Evolutionary conservation across 352 stramenopile genomes (phyloP), one percentile per base, ranked within the genome.

Genomic region (Pythium apleroticum): DNA sequence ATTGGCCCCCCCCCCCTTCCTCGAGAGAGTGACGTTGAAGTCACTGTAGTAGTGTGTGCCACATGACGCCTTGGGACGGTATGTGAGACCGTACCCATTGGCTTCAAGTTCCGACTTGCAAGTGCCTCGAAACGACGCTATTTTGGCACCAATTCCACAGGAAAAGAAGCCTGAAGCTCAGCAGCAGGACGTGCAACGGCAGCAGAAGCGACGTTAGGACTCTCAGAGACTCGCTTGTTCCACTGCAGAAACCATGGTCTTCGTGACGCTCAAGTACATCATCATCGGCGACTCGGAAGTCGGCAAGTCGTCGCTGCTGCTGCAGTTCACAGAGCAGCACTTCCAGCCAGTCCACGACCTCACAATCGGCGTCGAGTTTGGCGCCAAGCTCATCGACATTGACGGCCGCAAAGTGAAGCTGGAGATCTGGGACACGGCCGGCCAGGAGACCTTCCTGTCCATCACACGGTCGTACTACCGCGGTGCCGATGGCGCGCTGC

Each of bases 341-440:
- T 97, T 97, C 74, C 84, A 93, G 66, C 80, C 86, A 31, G 89
- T 92, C 50, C 90, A 97, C 71, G 88, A 96, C 71, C 78, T 97
- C 60, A 97, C 90, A 24, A 96, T 97, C 66, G 90, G 90, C 63
- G 90, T 97, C 24, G 90, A 97, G 73, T 97, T 97, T 65, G 90
- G 88, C 17, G 84, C 87, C 33, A 96, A 96, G 72, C 71, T 96
- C 53, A 76, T 95, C 1, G 76, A 91, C 46, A 76, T 97, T 46
- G 86, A 95, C 50, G 80, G 82, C 17, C 76, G 84, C 41, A 86
- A 96, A 58, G 84, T 96, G 22, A 97, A 97, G 72, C 80, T 97
- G 25, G 85, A 97, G 79, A 97, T 97, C 45, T 97, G 90, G 90
- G 90, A 97, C 65, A 97, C 90, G 1, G 90, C 90, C 17, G 90